Base-by-base conservation (phyloP, 2,329 filamentous ascomycete genomes). In the Plenodomus lindquistii region DNA sequence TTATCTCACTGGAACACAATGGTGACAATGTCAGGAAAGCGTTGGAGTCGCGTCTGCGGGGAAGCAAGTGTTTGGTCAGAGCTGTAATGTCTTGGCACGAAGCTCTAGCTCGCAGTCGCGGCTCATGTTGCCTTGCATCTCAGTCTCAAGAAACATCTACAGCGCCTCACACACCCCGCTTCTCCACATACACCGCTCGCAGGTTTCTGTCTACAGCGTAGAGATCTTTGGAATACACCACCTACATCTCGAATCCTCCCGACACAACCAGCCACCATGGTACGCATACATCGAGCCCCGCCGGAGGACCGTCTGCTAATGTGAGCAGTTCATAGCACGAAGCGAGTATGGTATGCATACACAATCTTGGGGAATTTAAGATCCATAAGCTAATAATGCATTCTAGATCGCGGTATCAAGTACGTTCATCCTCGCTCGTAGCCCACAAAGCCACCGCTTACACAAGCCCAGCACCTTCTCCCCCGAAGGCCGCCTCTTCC, bases 401-500 rank as follows among this genome's bases (percentile, higher is more conserved):
- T 21, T 42, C 11, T 37, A 97, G 92, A 97, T 81, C 91, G 93
- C 77, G 93, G 93, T 71, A 97, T 97, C 85, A 97, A 97, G 89
- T 94, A 83, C 65, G 85, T 77, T 57, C 13, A 47, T 42, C 54
- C 46, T 44, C 50, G 57, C 56, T 42, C 54, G 52, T 37, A 21
- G 50, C 37, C 31, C 24, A 19, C 20, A 46, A 13, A 48, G 52
- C 22, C 11, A 31, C 27, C 53, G 59, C 62, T 71, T 54, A 71
- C 63, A 54, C 40, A 44, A 41, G 13, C 40, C 44, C 73, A 95
- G 89, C 84, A 99, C 94, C 84, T 99, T 99, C 85, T 99, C 94
- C 67, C 94, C 94, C 54, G 94, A 99, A 84, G 94, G 94, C 71
- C 94, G 94, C 78, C 89, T 99, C 76, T 99, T 99, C 85, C 94